Percentiles rank a stretch among this genome's conserved stretches.
phyloP scores from a whole-genome alignment of 2,329 filamentous ascomycete species.

The Colletotrichum tabaci region DNA sequence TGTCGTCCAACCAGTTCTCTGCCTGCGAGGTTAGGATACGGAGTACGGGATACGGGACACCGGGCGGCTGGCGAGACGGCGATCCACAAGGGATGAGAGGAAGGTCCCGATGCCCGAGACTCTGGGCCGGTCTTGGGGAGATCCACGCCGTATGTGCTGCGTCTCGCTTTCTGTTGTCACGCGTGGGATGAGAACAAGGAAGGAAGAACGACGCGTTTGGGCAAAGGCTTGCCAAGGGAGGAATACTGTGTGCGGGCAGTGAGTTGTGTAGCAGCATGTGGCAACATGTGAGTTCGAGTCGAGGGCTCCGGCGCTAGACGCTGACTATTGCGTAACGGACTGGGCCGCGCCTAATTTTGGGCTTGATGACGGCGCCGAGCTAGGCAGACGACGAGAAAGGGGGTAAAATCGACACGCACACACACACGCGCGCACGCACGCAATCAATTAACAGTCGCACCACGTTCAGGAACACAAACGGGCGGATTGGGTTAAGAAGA shows the following conservation, averaged over 20 bases:
- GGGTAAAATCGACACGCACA: neutral
- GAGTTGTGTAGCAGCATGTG: too few relatives aligned
- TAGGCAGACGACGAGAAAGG: neutral
- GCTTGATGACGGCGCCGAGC: conserved; percentile 9
- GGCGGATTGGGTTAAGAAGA: conserved; percentile 1
- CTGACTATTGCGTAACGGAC: neutral
- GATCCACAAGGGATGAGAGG: neutral
- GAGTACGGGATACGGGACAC: too few relatives aligned
- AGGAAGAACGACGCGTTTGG: neutral
- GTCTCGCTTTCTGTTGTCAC: too few relatives aligned
- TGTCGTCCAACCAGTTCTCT: too few relatives aligned
- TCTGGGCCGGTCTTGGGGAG: neutral
- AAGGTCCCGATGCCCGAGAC: too few relatives aligned
- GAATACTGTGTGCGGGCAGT: too few relatives aligned
- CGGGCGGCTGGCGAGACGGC: too few relatives aligned
- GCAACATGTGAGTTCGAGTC: neutral
- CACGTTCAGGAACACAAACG: neutral
- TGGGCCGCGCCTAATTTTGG: neutral
- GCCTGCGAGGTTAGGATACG: neutral
- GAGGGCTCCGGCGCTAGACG: neutral
- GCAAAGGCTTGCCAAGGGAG: neutral
- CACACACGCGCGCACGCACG: neutral
- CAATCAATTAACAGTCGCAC: neutral
- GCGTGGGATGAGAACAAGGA: too few relatives aligned
- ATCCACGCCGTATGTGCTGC: too few relatives aligned